Percentiles rank a stretch among this genome's conserved stretches.
phyloP scores from a whole-genome alignment of 192 early-diverging fungal genomes.

The Coemansia brasiliensis region DNA sequence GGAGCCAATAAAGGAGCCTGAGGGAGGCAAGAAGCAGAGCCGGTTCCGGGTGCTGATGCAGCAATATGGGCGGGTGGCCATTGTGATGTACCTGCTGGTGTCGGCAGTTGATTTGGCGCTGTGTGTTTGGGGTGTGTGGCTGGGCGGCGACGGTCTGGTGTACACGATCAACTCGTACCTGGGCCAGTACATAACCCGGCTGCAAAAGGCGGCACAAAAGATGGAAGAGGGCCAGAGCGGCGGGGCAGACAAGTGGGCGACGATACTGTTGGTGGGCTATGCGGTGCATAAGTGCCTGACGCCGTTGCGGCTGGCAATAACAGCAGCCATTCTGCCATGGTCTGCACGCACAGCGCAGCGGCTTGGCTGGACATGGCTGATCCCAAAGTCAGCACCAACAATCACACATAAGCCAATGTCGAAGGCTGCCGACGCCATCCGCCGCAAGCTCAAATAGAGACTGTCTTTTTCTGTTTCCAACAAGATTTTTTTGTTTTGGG shows the following conservation, averaged over 20 bases:
- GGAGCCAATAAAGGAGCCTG: slow-evolving; percentile 3
- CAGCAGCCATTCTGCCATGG: slow-evolving; percentile 51
- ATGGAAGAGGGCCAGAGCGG: slow-evolving; percentile 49
- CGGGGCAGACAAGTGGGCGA: slow-evolving; percentile 52
- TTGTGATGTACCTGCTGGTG: slow-evolving; percentile 47
- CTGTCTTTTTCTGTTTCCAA: background rate
- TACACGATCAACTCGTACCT: slow-evolving; percentile 50
- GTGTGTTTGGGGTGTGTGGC: slow-evolving; percentile 54
- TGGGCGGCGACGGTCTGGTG: slow-evolving; percentile 54
- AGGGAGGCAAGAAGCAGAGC: slow-evolving; percentile 47
- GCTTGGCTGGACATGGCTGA: slow-evolving; percentile 52
- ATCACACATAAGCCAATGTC: slow-evolving; percentile 41
- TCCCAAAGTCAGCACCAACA: slow-evolving; percentile 48
- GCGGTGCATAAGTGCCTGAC: slow-evolving; percentile 56
- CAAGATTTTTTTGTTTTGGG: background rate
- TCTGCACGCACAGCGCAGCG: slow-evolving; percentile 51
- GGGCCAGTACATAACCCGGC: slow-evolving; percentile 53
- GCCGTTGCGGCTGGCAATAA: slow-evolving; percentile 44
- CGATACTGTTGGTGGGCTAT: slow-evolving; percentile 53
- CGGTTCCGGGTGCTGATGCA: slow-evolving; percentile 52
- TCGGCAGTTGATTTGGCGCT: slow-evolving; percentile 48
- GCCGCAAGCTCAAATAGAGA: slow-evolving; percentile 45
- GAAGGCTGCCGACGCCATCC: slow-evolving; percentile 32
- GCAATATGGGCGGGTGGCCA: slow-evolving; percentile 56
- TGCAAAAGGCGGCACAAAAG: slow-evolving; percentile 50